phyloP scores from a whole-genome alignment of 179 eudicot species.

The Spinacia oleracea region DNA sequence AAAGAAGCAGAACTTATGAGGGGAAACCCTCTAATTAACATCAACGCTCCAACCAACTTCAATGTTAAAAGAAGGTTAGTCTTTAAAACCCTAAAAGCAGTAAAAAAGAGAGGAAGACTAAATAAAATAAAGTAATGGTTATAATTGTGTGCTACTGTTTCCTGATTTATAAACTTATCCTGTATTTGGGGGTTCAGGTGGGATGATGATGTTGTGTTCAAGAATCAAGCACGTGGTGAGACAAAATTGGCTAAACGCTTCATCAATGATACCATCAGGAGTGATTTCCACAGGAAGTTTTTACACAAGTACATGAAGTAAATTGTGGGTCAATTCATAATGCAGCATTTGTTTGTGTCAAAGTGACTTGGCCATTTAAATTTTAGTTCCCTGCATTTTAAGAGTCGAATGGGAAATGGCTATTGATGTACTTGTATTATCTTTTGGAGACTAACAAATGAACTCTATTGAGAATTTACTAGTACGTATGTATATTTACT shows the following conservation, averaged over 20 bases:
- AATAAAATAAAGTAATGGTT: too few relatives aligned
- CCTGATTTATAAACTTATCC: background rate
- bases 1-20: slow-evolving; percentile 89
- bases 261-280: slow-evolving; percentile 90
- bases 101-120: background rate
- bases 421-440: background rate
- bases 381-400: background rate
- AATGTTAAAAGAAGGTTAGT: slow-evolving; percentile 87
- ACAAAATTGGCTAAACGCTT: slow-evolving; percentile 79
- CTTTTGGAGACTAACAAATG: background rate
- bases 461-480: too few relatives aligned
- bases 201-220: slow-evolving; percentile 98
- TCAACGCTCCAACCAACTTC: slow-evolving; percentile 66
- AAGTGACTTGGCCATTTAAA: background rate
- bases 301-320: slow-evolving; percentile 94
- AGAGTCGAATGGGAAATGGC: too few relatives aligned
- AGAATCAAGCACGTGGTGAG: slow-evolving; percentile 97
- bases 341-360: background rate
- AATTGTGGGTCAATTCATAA: too few relatives aligned
- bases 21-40: slow-evolving; percentile 85
- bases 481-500: too few relatives aligned
- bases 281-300: slow-evolving; percentile 87
- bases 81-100: background rate
- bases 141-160: background rate
- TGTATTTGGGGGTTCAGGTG: slow-evolving; percentile 50